These are phyloP conservation scores for Creolimax fragrantissima DNA, from an alignment of 78 protist species.

Conservation along the genomic window DNA sequence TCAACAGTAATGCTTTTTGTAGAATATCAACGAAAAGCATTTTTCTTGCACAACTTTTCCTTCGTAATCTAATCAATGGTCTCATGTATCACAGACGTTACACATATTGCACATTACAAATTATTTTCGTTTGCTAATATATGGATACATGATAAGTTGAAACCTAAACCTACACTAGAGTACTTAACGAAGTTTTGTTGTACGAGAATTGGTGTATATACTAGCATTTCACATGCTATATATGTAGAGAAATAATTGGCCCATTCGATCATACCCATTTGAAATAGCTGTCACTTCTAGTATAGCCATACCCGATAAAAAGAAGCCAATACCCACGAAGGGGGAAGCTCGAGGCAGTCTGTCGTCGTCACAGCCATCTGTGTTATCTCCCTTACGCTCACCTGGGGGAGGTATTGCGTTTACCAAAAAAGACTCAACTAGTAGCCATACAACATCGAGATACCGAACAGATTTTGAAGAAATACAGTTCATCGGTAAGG, in stretches of 20 bases:
- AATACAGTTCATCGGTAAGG: not conserved
- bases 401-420: not conserved
- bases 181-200: not conserved
- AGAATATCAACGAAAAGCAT: too few relatives aligned
- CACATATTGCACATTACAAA: too few relatives aligned
- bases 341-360: not conserved
- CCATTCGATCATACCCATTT: too few relatives aligned
- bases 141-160: too few relatives aligned
- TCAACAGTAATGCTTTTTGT: too few relatives aligned
- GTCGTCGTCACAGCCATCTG: not conserved
- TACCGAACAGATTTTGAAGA: slow-evolving; percentile 20
- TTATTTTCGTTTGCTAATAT: too few relatives aligned
- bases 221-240: not conserved
- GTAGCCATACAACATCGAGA: not conserved
- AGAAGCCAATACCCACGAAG: not conserved
- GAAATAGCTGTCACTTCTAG: too few relatives aligned
- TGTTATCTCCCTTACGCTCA: not conserved
- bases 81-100: too few relatives aligned
- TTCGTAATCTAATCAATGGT: too few relatives aligned
- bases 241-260: not conserved
- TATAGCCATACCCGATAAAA: not conserved
- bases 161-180: too few relatives aligned
- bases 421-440: not conserved
- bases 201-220: not conserved
- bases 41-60: too few relatives aligned